Base-by-base conservation (phyloP, 805 yeast genomes). In the Candida adriatica region DNA sequence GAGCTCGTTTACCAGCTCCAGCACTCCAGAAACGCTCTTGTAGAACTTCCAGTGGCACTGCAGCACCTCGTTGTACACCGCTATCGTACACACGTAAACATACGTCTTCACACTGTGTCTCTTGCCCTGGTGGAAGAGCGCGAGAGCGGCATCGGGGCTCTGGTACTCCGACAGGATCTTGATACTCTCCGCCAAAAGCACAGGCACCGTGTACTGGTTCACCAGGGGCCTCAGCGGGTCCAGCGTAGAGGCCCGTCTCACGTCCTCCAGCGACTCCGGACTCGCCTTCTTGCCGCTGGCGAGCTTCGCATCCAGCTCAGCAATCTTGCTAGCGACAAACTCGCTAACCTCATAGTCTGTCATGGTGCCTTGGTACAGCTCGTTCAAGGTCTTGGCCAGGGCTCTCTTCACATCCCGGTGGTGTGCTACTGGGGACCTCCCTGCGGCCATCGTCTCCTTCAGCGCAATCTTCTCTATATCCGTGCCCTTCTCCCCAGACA, bases 11-110 rank as follows among this genome's bases (percentile, higher is more conserved):
- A 61, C 46, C 13, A 61, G 37, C 10, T 45, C 41, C 16, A 55
- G 52, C n/a, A 62, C 53, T 5, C 52, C 45, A 17, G 46, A 48
- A 18, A 65, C 38, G 34, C 64, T 67, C 22, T 58, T 53, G 43
- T 52, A 62, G 27, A 43, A 43, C 17, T 55, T 44, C 70, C 71
- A 66, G n/a, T 53, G 37, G 7, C 63, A 43, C 24, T 42, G 34
- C 11, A 66, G 39, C 26, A 61, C 53, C 23, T 48, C 44, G 41
- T 62, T 64, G 41, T 62, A 63, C 6, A 60, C 62, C 9, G 51
- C 61, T 9, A 55, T 56, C 3, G 64, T 55, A 30, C 67, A 59
- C 2, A 66, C 53, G 14, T 51, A 48, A 22, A 59, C 46, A 35
- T 55, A 65, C 8, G 56, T 53, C 30, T 55, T 66, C 30, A 56